phyloP scores from a whole-genome alignment of 2,329 filamentous ascomycete genomes.

The Bipolaris gigantea region DNA sequence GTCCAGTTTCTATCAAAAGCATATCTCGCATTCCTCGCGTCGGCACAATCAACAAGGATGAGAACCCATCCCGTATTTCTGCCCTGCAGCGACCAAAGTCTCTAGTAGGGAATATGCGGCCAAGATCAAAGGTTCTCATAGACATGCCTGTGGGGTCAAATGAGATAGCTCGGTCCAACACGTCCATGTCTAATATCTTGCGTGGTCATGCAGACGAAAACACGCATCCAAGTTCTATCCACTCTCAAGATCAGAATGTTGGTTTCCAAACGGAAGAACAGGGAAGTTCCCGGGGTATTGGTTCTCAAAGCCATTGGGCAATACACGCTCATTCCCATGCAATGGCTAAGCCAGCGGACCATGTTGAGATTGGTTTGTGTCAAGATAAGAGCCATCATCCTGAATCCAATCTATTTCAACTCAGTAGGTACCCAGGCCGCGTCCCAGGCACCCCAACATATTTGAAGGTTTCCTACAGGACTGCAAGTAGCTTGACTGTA shows the following conservation, averaged over 20 bases:
- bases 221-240: background rate
- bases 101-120: conserved; percentile 4
- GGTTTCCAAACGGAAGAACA: background rate
- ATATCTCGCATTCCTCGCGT: conserved; percentile 35
- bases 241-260: too few species aligned
- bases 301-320: background rate
- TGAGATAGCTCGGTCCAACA: conserved; percentile 8
- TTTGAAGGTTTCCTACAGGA: background rate
- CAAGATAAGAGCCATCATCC: background rate
- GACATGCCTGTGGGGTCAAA: background rate
- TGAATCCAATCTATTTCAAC: too few species aligned
- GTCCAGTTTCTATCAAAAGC: conserved; percentile 11
- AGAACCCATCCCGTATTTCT: conserved; percentile 12
- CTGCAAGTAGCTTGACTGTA: conserved; percentile 23
- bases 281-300: background rate
- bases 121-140: background rate
- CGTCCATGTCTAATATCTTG: background rate
- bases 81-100: conserved; percentile 25
- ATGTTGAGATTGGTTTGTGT: background rate
- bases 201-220: background rate
- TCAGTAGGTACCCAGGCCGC: too few species aligned
- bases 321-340: background rate
- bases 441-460: background rate
- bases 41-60: conserved; percentile 3
- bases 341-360: too few species aligned